Base-by-base conservation (phyloP, 208 protist species). In the Trypanosoma avium region DNA sequence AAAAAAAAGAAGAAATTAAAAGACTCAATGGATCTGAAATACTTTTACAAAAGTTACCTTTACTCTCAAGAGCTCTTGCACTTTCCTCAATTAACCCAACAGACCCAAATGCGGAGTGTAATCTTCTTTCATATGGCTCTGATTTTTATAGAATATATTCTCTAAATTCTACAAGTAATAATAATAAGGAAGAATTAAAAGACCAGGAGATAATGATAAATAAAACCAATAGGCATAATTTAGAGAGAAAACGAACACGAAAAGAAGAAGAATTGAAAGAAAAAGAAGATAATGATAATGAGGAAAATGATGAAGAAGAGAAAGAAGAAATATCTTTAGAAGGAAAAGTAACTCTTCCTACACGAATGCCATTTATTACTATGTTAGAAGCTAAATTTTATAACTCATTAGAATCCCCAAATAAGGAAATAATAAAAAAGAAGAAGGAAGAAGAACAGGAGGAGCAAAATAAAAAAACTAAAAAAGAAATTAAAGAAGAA, bases 1-100 rank as follows among this genome's bases (percentile, higher is more conserved):
- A n/a, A n/a, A n/a, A n/a, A n/a, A n/a, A n/a, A 2, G 36, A 35
- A 17, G 46, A 54, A 19, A n/a, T 12, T 3, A 19, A 2, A 24
- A 26, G 17, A 21, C 57, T 36, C 53, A 59, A 33, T 26, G 84
- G 84, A 6, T 84, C 80, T 0, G 64, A 79, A 17, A 48, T 90
- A 33, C 70, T 90, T 35, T 54, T 90, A 43, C 67, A 52, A 15
- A 90, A 90, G 54, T 55, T 87, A 12, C 70, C 84, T 3, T 49
- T 90, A n/a, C 77, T 82, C 32, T 74, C 84, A 1, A 76, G 73
- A 49, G 73, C 74, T 15, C 75, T 66, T 17, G 68, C 45, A 33
- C 73, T 71, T 40, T 62, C 62, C 6, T 40, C 67, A 26, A 35
- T 65, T 21, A 29, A 73, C 50, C 54, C 73, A 2, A 59, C 73